These are phyloP conservation scores for Dictyostelium citrinum DNA, from an alignment of 78 protist species.

Conservation along the genomic window DNA sequence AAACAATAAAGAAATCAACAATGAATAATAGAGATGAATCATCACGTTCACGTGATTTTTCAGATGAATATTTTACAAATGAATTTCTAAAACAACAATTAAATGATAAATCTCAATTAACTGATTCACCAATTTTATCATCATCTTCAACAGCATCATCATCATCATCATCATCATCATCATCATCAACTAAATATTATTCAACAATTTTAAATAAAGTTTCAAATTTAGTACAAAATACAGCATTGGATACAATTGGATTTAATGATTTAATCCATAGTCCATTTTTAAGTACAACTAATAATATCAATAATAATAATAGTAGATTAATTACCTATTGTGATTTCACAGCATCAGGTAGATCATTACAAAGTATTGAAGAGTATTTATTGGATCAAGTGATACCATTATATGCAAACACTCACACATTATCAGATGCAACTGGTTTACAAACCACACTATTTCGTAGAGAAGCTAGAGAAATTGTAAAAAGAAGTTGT, in stretches of 20 bases:
- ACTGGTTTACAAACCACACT: conserved; percentile 87
- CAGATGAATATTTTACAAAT: conserved; percentile 24
- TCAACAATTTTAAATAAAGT: not conserved
- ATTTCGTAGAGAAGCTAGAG: conserved; percentile 85
- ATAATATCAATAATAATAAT: not conserved
- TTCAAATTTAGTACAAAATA: not conserved
- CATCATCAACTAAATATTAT: not conserved
- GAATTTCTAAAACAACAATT: not conserved
- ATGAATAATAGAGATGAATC: not conserved
- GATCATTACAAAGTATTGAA: conserved; percentile 80
- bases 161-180: not conserved
- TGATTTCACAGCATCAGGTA: conserved; percentile 90
- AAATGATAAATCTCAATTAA: not conserved
- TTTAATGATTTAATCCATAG: not conserved
- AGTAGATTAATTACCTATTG: conserved; percentile 53
- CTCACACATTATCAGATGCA: conserved; percentile 89
- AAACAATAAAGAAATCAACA: not conserved
- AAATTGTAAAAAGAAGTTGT: conserved; percentile 24
- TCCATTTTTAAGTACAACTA: not conserved
- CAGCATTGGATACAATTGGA: conserved; percentile 15
- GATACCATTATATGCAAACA: conserved; percentile 92
- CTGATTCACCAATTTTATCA: not conserved
- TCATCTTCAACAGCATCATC: not conserved
- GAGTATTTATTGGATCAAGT: conserved; percentile 52
- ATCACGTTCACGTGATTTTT: conserved; percentile 4